Base-by-base conservation (phyloP, 2,329 filamentous ascomycete genomes). In the Eutypa lata region DNA sequence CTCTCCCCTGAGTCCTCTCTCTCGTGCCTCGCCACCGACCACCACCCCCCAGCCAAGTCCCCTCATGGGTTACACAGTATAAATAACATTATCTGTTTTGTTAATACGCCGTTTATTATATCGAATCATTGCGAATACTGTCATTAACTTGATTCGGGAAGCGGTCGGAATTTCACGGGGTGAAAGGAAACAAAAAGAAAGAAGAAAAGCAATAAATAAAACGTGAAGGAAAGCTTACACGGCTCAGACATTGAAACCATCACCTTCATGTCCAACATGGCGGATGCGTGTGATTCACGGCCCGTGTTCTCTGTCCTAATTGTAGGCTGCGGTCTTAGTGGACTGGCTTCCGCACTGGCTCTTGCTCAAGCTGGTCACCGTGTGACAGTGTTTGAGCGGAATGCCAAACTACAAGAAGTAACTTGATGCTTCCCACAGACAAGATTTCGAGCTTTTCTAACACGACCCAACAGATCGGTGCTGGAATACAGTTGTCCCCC, bases 351-450 rank as follows among this genome's bases (percentile, higher is more conserved):
- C 35, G 35, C 50, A 40, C 46, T 52, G 33, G 35, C 46, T 52
- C 44, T 52, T 11, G 22, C 19, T 13, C 33, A 52, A 43, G 46
- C 44, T 48, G 44, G 50, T 40, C 50, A 52, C 43, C 26, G 33
- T 21, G 49, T 51, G 49, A 51, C 49, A 19, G 49, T 51, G 19
- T 47, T 51, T n/a, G 49, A 51, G 33, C 49, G 49, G 22, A 51
- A 22, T 38, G 31, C 31, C 18, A 33, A 47, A 26, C 35, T 51
- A 47, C 49, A 33, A 24, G 49, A 51, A 42, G 49, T 51, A 42
- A 46, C 11, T 38, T 38, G 4, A 6, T 14, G 22, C 28, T 45
- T 19, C 38, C 40, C 5, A 44, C 22, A 18, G 19, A 13, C 19
- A 8, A 50, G 5, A 31, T 31, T 44, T 22, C 21, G 21, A 35